Base-by-base conservation (phyloP, 148 eudicot species). In the Rhododendron kiyosumense region DNA sequence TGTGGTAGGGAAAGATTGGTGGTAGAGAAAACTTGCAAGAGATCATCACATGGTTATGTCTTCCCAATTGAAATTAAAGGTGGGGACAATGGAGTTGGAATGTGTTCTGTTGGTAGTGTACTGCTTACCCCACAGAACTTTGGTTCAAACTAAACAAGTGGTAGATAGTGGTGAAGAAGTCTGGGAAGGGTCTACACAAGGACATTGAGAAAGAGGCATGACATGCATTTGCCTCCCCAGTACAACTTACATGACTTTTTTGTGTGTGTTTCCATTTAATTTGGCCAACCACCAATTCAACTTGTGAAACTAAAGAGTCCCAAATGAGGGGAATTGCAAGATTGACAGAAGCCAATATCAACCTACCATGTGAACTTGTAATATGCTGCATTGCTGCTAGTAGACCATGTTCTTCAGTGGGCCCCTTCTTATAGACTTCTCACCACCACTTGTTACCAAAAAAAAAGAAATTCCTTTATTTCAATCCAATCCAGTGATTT, bases 51-150 rank as follows among this genome's bases (percentile, higher is more conserved):
- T 78, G 52, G 51, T 43, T 78, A 10, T 78, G 28, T 78, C 51
- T 43, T 43, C 5, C 76, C 8, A 71, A 30, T 71, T 71, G 8
- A 20, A 15, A 38, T 76, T n/a, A 20, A 76, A 7, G 79, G 48
- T 38, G 79, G 79, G 78, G 79, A 41, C 79, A 76, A 7, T 76
- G 48, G 79, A 76, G 48, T 76, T 76, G 79, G 46, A 76, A 41
- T 41, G 79, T 76, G 79, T 41, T 9, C 26, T 8, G 2, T 71
- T 30, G 41, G 41, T 71, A 28, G 41, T 30, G 38, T 71, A 30
- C 38, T 30, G 32, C 76, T 71, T 30, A 71, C 76, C 46, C 49
- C 41, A 34, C 41, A 7, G 5, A 34, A 32, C 28, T 9, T 10
- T 24, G 28, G n/a, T 63, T 63, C 30, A 63, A 9, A n/a, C 71